Percentiles rank a stretch among this genome's conserved stretches.
phyloP scores from a whole-genome alignment of 1,284 basidiomycete genomes.

The Sporisorium sorghi region DNA sequence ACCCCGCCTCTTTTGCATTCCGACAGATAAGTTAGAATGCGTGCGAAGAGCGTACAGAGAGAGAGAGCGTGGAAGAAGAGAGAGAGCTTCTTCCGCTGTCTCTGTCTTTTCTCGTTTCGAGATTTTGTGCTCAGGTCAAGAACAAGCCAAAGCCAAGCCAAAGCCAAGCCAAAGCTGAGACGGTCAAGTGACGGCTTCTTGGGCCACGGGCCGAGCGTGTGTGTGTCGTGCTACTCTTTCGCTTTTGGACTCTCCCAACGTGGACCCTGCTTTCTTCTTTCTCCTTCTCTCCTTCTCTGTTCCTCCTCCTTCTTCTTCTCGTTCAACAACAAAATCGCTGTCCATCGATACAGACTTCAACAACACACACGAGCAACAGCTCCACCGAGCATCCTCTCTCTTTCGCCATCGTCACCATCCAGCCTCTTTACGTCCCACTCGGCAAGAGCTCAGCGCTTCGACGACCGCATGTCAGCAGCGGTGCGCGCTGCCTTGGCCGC shows the following conservation, averaged over 20 bases:
- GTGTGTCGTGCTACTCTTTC: slow-evolving; percentile 1
- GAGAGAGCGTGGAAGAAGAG: too few relatives aligned
- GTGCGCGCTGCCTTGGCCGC: slow-evolving; percentile 59
- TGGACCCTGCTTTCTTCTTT: slow-evolving; percentile 6
- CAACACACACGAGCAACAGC: too few relatives aligned
- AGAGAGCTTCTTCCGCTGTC: not conserved
- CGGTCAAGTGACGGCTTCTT: not conserved
- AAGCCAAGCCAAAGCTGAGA: too few relatives aligned
- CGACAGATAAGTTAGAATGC: not conserved
- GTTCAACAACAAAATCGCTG: not conserved
- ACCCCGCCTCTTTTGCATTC: slow-evolving; percentile 1
- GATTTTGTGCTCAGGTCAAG: slow-evolving; percentile 2
- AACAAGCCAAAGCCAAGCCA: not conserved
- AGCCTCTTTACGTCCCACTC: not conserved
- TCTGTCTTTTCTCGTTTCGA: not conserved
- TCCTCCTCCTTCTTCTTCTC: not conserved
- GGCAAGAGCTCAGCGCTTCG: slow-evolving; percentile 2
- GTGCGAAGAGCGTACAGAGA: not conserved
- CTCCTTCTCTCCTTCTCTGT: not conserved
- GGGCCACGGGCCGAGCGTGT: not conserved
- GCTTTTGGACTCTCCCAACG: not conserved
- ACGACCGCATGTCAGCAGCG: slow-evolving; percentile 57
- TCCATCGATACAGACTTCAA: not conserved
- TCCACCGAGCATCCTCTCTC: not conserved
- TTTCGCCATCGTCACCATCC: not conserved